Evolutionary conservation across 129 eudicot genomes (phyloP).

Genomic region (carrot (Daucus carota)): DNA sequence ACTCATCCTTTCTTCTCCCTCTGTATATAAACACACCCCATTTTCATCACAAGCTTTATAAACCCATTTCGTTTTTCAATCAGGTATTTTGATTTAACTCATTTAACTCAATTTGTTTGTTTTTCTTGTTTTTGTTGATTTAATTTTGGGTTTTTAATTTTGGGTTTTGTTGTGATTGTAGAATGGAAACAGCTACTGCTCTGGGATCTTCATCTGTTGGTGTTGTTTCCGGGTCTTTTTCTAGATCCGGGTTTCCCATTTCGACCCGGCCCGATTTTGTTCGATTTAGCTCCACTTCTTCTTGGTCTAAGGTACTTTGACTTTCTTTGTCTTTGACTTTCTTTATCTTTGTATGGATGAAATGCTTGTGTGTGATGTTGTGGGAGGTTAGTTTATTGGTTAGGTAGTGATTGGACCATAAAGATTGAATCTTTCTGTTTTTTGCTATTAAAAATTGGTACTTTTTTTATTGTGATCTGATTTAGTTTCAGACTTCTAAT

Average conservation of each 20-base stretch:
- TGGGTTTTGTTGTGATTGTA: not conserved
- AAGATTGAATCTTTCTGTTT: not conserved
- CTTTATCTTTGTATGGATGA: no score
- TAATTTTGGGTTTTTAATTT: not conserved
- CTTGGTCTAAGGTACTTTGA: conserved; percentile 29
- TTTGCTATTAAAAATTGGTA: no score
- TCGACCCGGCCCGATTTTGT: conserved; percentile 16
- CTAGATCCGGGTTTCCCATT: conserved; percentile 6
- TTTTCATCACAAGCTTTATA: not conserved
- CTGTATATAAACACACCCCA: not conserved
- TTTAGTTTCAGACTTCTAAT: not conserved
- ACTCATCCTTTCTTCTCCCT: not conserved
- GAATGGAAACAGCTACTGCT: conserved; percentile 60
- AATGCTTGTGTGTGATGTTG: no score
- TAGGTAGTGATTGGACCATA: not conserved
- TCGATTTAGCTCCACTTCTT: conserved; percentile 27
- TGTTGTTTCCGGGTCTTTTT: conserved; percentile 18
- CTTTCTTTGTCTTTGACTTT: no score
- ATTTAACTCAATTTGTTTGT: not conserved
- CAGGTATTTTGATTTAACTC: not conserved
- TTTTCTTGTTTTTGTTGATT: not conserved
- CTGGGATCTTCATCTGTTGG: conserved; percentile 51
- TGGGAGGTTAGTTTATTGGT: not conserved
- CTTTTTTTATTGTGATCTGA: not conserved
- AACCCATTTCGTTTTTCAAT: not conserved